Conservation (phyloP, 345 rosid genomes). For the Adansonia digitata region DNA sequence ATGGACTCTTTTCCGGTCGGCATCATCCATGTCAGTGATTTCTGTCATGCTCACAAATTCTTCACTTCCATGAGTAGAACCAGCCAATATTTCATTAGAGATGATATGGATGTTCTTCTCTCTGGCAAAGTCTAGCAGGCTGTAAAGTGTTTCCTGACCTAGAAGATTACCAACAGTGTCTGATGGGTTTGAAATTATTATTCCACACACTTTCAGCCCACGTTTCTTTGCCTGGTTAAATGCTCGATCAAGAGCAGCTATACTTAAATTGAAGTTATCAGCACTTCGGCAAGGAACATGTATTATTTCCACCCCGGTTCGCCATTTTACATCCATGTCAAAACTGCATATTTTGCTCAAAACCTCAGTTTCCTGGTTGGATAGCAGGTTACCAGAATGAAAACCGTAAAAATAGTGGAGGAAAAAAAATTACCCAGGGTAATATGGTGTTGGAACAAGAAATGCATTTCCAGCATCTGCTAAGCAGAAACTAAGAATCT, state of each 20-base stretch:
- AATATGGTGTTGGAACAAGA: slow-evolving; percentile 83
- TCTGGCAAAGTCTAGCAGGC: slow-evolving; percentile 74
- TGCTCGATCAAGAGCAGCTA: slow-evolving; percentile 75
- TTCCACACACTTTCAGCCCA: slow-evolving; percentile 70
- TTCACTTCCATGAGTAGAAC: slow-evolving; percentile 50
- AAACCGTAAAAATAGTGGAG: not conserved
- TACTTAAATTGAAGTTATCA: slow-evolving; percentile 59
- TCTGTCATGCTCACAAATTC: slow-evolving; percentile 82
- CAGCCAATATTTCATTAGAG: slow-evolving; percentile 68
- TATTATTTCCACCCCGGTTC: slow-evolving; percentile 82
- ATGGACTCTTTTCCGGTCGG: slow-evolving; percentile 70
- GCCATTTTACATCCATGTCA: slow-evolving; percentile 80
- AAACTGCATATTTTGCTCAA: slow-evolving; percentile 43
- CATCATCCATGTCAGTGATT: slow-evolving; percentile 52
- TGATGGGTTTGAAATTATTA: slow-evolving; percentile 74
- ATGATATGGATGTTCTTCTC: slow-evolving; percentile 84
- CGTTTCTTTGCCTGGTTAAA: slow-evolving; percentile 88
- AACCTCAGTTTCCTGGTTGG: slow-evolving; percentile 14
- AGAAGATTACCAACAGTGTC: slow-evolving; percentile 64
- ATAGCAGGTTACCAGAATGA: not conserved
- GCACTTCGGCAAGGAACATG: slow-evolving; percentile 86
- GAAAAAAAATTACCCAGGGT: slow-evolving; percentile 49
- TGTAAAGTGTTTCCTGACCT: slow-evolving; percentile 53
- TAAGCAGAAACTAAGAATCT: slow-evolving; percentile 78
- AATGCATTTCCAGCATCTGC: slow-evolving; percentile 95